Evolutionary conservation across 108 stramenopile genomes (phyloP), one percentile per base, ranked within the genome.

Genomic region (Hondaea fermentalgiana): DNA sequence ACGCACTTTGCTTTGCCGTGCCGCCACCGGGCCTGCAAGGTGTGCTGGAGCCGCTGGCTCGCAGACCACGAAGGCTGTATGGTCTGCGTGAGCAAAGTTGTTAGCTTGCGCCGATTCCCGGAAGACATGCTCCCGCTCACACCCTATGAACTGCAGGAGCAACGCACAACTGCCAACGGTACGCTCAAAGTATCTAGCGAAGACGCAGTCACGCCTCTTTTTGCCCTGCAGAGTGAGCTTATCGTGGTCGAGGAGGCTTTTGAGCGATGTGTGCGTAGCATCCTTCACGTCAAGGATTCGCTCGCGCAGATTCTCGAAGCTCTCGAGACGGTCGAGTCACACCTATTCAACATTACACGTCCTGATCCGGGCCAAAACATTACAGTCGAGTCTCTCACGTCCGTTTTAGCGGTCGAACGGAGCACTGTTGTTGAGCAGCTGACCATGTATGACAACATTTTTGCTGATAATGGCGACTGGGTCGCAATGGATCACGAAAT

Each of bases 21-120:
- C 51, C 12, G 51, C 10, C 76, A 83, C 76, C 45, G 76, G 12
- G 76, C 76, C 49, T 83, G 76, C 76, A 83, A 83, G 76, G 76
- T 83, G n/a, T 83, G 76, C 76, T 83, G 76, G 76, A 83, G 76
- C 51, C 45, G 76, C 49, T 83, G 76, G 76, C 76, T 83, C 51
- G 76, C 76, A 35, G 76, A 83, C 51, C 76, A 83, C 51, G 51
- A 83, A 12, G 51, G 49, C 76, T 83, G 76, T 3, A 83, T 83
- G 76, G 51, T 53, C 49, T 83, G 76, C 51, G 51, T 53, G n/a
- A 53, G 49, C 45, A 47, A 47, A 17, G 76, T 83, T 8, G 76
- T 53, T 8, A 47, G 51, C 76, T 12, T 83, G 12, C 45, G 76
- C 2, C 45, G 76, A 23, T 83, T 45, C 51, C 76, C 76, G 23